phyloP scores from a whole-genome alignment of 2,329 filamentous ascomycete genomes.

The Chaetomiaceae sp. region DNA sequence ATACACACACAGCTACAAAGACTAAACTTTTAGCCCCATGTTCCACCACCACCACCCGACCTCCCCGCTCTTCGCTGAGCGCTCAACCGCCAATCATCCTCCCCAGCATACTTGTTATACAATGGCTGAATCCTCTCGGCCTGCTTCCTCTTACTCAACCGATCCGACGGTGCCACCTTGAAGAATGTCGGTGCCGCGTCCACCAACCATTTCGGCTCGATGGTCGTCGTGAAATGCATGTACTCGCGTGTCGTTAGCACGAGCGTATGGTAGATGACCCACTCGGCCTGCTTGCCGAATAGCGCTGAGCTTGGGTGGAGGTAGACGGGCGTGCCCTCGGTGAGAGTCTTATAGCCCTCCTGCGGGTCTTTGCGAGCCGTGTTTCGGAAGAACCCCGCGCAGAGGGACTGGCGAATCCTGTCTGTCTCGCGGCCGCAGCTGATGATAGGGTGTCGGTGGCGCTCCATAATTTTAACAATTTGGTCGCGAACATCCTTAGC shows the following conservation, averaged over 20 bases:
- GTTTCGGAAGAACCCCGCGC: constrained; percentile 93
- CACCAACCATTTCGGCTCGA: constrained; percentile 91
- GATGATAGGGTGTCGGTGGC: constrained; percentile 76
- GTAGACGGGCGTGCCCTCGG: constrained; percentile 91
- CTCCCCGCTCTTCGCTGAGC: constrained; percentile 82
- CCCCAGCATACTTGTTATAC: constrained; percentile 85
- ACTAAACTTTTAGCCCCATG: constrained; percentile 65
- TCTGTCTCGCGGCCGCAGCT: constrained; percentile 85
- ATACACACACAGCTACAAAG: not conserved
- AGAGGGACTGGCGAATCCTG: constrained; percentile 83
- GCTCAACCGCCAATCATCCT: constrained; percentile 92
- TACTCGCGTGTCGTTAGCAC: constrained; percentile 96
- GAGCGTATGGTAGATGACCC: constrained; percentile 88
- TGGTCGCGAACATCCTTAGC: constrained; percentile 92
- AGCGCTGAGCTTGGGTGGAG: constrained; percentile 87
- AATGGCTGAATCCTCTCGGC: constrained; percentile 92
- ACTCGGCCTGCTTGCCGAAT: constrained; percentile 93
- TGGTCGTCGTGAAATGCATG: constrained; percentile 90
- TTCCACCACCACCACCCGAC: constrained; percentile 79
- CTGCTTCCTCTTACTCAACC: constrained; percentile 84
- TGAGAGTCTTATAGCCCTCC: constrained; percentile 96
- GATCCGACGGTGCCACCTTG: constrained; percentile 87
- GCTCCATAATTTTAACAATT: constrained; percentile 87
- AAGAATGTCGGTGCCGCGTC: constrained; percentile 98
- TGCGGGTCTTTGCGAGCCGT: constrained; percentile 90